Base-by-base conservation (phyloP, 2,329 filamentous ascomycete genomes). In the Aspergillus intermedius region DNA sequence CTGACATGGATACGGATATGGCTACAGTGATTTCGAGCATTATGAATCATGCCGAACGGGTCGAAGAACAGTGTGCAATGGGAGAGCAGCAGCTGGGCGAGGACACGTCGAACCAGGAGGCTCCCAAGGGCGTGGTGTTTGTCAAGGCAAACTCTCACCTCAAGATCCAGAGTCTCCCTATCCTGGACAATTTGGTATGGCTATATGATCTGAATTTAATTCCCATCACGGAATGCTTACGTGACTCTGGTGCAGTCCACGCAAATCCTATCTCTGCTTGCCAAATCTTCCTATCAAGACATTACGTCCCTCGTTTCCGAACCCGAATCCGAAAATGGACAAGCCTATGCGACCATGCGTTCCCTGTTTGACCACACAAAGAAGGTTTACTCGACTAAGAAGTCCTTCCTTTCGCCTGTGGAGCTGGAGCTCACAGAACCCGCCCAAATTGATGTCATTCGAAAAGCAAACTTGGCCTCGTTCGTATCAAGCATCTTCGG, bases 401-500 rank as follows among this genome's bases (percentile, higher is more conserved):
- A 76, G 30, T 74, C 77, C 0, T 84, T 84, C 46, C 68, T 82
- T 3, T 78, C 76, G 17, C 69, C 76, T 4, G 68, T 73, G n/a
- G 73, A 77, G 42, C 65, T 82, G 15, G 75, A 74, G 35, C 70
- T 81, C 41, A 70, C 70, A 5, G 75, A 78, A 19, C 62, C 70
- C 2, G 66, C 70, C 8, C 79, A 84, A 57, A 69, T 82, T 37
- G 79, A 80, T 49, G 77, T 78, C 42, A 78, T 85, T 48, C 75
- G 80, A 48, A 83, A 80, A 60, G 80, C 81, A 37, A 86, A 86
- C 55, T 69, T 84, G 44, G 82, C 82, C 9, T 83, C 81, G 0
- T 85, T 84, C 59, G 76, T 83, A 23, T 80, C 79, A 0, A 80
- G 77, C 52, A 77, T 84, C 22, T 82, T 86, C 57, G 76, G 76